Base-by-base conservation (phyloP, 345 rosid genomes). In the Brassica rapa region DNA sequence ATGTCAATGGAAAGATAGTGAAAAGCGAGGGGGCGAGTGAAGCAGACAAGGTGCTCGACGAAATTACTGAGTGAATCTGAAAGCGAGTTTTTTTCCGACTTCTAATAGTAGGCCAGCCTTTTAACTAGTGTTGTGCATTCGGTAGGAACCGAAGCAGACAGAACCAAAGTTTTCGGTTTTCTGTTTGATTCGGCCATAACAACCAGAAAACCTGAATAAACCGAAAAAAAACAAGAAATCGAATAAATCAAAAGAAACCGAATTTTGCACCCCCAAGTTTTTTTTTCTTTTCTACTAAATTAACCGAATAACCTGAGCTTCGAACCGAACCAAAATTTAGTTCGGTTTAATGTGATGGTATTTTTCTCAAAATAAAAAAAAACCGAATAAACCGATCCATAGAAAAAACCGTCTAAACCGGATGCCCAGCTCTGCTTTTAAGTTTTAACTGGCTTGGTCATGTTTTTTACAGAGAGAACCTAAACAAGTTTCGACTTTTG, bases 21-120 rank as follows among this genome's bases (percentile, higher is more conserved):
- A 55, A 39, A 43, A 8, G 71, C 14, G 43, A 10, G 64, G n/a
- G 6, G 16, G 19, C 19, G 63, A 62, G 46, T 29, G 4, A 2
- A 30, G 15, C 60, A 71, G 68, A 76, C 16, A 61, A 76, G 49
- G 37, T 76, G 81, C 3, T 81, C 83, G 83, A 81, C 81, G 83
- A 71, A 76, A 81, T 66, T 32, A 14, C 61, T 65, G 41, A 76
- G 24, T 0, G 57, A 23, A 43, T 29, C 53, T 69, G 9, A 70
- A 41, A 77, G 25, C 37, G 7, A 66, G 15, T 6, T 29, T 72
- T 43, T 21, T 21, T 60, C 29, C 6, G n/a, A 29, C 25, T 57
- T 39, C 4, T 16, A 53, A 66, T 32, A 3, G 62, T 3, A 62
- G 65, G 82, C 78, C 78, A 79, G 82, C 82, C 74, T 62, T 79